Evolutionary conservation across 805 yeast genomes (phyloP), one percentile per base, ranked within the genome.

Genomic region (Barnettozyma botsteinii): DNA sequence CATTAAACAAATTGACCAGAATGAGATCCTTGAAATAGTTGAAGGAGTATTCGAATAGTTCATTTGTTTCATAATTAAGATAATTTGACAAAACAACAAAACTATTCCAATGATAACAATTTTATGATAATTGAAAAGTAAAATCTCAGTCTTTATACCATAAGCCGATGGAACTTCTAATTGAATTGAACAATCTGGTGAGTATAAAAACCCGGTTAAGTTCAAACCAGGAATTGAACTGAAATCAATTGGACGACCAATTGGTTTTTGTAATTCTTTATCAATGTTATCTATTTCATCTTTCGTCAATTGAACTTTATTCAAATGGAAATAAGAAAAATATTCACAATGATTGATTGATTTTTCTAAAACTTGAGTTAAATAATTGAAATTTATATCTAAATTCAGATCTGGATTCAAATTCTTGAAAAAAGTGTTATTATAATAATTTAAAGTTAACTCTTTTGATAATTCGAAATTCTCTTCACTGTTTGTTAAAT

Each of bases 151-250:
- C 45, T 79, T 74, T n/a, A 72, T 62, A 1, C 96, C 96, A 12
- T 42, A 40, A 3, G 66, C 59, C 7, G 53, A 47, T 7, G 58
- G 57, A 7, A 73, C 31, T 6, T 61, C 57, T 5, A 85, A 45
- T 3, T 73, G 56, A 3, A 81, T 54, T 0, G 89, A 95, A 66
- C 98, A 89, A 56, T 89, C 95, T 0, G 97, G 97, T 0, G 96
- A 86, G 53, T 85, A 88, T 15, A 86, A 43, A 12, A 86, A 46
- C 7, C 82, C 87, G 2, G 70, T 57, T 9, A 89, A 52, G 24
- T 62, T 63, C 14, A 89, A 48, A 0, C 59, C 52, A 0, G 96
- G 96, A 5, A 81, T 55, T 1, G 53, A 43, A 11, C 61, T 49
- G 20, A 64, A 48, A 14, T 72, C 69, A 13, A 79, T 71, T 2